Evolutionary conservation across 345 rosid species (phyloP).

Genomic region (Physaria fendleri): DNA sequence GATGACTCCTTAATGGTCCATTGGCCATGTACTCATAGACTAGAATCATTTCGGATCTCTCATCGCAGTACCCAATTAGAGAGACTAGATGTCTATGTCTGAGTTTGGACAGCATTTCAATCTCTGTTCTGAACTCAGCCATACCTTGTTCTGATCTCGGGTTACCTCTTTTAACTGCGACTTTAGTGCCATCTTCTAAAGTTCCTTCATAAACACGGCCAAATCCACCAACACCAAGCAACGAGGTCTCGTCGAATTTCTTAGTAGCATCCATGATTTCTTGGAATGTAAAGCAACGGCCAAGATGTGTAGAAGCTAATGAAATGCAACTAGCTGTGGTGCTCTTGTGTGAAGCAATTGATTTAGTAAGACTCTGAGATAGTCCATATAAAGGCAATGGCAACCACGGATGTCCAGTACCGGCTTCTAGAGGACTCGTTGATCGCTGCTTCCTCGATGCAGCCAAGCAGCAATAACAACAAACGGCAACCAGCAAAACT

Average conservation of each 20-base stretch:
- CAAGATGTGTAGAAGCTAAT: conserved; percentile 64
- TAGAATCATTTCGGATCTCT: conserved; percentile 89
- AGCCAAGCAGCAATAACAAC: conserved; percentile 52
- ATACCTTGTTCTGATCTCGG: conserved; percentile 99
- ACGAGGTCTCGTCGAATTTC: conserved; percentile 76
- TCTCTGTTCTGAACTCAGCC: conserved; percentile 96
- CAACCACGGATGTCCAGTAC: conserved; percentile 56
- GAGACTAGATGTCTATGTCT: conserved; percentile 97
- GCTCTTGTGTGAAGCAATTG: conserved; percentile 85
- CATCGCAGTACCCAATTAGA: conserved; percentile 95
- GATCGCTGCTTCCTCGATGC: conserved; percentile 25
- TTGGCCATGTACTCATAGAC: conserved; percentile 98
- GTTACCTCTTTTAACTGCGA: conserved; percentile 97
- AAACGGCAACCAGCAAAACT: conserved; percentile 43
- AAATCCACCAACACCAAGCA: conserved; percentile 97
- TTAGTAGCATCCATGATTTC: conserved; percentile 93
- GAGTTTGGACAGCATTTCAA: conserved; percentile 93
- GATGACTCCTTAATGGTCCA: conserved; percentile 94
- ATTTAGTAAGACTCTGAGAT: conserved; percentile 79
- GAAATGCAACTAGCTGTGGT: conserved; percentile 86
- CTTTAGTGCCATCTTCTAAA: conserved; percentile 77
- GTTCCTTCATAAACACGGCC: conserved; percentile 94
- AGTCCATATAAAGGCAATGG: conserved; percentile 89
- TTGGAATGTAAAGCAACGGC: conserved; percentile 75
- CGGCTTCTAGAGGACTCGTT: conserved; percentile 48